Evolutionary conservation across 257 asterid species (phyloP), one percentile per base, ranked within the genome.

Genomic region (Solanum acaule): DNA sequence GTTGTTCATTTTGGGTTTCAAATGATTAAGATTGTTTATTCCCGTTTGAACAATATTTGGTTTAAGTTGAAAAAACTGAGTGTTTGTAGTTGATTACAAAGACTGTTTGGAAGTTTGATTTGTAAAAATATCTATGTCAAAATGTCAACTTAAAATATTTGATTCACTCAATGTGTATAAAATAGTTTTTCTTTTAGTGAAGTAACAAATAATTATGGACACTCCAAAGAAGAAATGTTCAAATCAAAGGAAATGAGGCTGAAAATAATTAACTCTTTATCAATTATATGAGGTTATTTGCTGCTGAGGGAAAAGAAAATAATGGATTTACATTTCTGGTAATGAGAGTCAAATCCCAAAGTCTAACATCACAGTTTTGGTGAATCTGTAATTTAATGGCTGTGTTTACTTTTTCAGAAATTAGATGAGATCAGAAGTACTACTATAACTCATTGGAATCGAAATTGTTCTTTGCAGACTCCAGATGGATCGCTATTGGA

Each of bases 401-500:
- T 6, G 5, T 44, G 65, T 82, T 82, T 79, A 16, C 15, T 79
- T 79, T 82, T 82, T 29, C 42, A 29, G 71, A 76, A 56, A 37
- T 25, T 33, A 67, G 46, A 67, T 44, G 63, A 83, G 75, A 65
- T n/a, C 83, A 33, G 16, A 85, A 29, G 44, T 82, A 82, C 61
- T 82, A 82, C 35, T 46, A 15, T 46, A 49, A 49, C 86, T 82
- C 31, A 49, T 49, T 82, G 86, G 3, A 35, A 86, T 72, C 83
- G 72, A 86, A 63, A 89, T 88, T 91, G 88, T 71, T 86, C 89
- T 77, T 88, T 91, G 96, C 98, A 97, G 99, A 97, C 99, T 90
- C 99, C 99, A 35, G 99, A 97, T 92, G 99, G 99, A 77, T 91
- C 99, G 31, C 90, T 97, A 89, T 89, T 97, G 98, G 99, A 97